Base-by-base conservation (phyloP, 2,329 filamentous ascomycete species). In the Colletotrichum salicis region DNA sequence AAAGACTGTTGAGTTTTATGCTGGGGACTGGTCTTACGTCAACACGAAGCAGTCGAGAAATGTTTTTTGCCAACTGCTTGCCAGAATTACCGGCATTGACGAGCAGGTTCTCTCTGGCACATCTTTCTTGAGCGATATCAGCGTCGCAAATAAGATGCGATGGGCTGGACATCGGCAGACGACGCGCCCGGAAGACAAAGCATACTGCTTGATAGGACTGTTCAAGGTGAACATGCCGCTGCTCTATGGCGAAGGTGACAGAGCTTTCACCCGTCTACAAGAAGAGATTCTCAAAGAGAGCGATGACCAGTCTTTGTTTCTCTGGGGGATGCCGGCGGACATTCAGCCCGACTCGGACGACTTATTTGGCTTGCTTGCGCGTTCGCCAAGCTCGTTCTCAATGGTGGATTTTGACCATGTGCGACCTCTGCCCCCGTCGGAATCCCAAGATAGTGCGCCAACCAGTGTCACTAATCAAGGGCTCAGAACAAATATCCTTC, bases 151-250 rank as follows among this genome's bases (percentile, higher is more conserved):
- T 7, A 76, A 75, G 66, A 80, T 79, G 78, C 76, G 74, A n/a
- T 80, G 78, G 78, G 76, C 76, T 19, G 71, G 77, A 1, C 64
- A 56, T 5, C 64, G 78, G 35, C 27, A 73, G 57, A 78, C 75
- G 1, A 78, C 73, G 0, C 66, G 75, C 4, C 5, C 54, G 51
- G 74, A 79, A 51, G 77, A 80, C 64, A 63, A 73, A 10, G 77
- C 77, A 1, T 80, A 79, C 27, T 77, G 76, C 27, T 66, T 80
- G 13, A 56, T 79, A 6, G 78, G 78, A 22, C 45, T 80, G 5
- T 79, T 80, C 48, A 70, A 74, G 11, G 72, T 79, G 29, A 77
- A 74, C 24, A 79, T 80, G 76, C 73, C 76, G 1, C 64, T 77
- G 10, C 71, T 76, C 1, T 80, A 79, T 15, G 77, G 78, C 27